Evolutionary conservation across 2,329 filamentous ascomycete genomes (phyloP).

Genomic region (Aspergillus arachidicola): DNA sequence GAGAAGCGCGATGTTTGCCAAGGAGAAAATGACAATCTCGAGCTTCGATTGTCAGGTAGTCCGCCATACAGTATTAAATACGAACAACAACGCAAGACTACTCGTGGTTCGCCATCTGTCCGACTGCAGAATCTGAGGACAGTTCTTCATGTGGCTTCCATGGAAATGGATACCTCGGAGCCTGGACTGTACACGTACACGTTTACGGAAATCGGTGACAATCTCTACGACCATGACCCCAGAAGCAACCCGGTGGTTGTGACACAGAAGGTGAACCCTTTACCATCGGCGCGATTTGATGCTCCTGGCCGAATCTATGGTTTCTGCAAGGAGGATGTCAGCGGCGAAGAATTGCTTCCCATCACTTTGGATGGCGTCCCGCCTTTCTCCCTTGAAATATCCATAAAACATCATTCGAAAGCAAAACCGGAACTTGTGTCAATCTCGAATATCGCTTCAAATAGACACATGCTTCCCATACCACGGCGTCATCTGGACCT

Average conservation of each 20-base stretch:
- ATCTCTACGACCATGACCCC: constrained; percentile 76
- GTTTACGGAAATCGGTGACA: constrained; percentile 80
- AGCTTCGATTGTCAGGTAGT: constrained; percentile 76
- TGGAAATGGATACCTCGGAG: constrained; percentile 83
- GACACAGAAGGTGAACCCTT: constrained; percentile 80
- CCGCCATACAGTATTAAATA: constrained; percentile 85
- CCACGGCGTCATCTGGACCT: constrained; percentile 82
- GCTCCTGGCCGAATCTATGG: constrained; percentile 93
- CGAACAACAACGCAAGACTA: constrained; percentile 72
- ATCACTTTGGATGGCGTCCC: constrained; percentile 80
- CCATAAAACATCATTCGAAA: constrained; percentile 87
- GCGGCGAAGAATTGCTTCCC: constrained; percentile 82
- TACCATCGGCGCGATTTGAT: constrained; percentile 78
- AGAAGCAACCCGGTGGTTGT: constrained; percentile 69
- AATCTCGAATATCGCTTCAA: constrained; percentile 75
- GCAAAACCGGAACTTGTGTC: constrained; percentile 78
- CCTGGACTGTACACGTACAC: constrained; percentile 84
- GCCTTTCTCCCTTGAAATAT: constrained; percentile 88
- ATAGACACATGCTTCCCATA: constrained; percentile 77
- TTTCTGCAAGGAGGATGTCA: constrained; percentile 84
- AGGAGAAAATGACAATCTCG: constrained; percentile 87
- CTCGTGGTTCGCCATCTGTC: constrained; percentile 65
- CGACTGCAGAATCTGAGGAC: constrained; percentile 75
- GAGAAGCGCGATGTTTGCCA: constrained; percentile 86
- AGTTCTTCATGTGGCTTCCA: constrained; percentile 72